These are phyloP conservation scores for Amauroascus niger DNA, from an alignment of 2,329 filamentous ascomycete species.

Conservation along the genomic window DNA sequence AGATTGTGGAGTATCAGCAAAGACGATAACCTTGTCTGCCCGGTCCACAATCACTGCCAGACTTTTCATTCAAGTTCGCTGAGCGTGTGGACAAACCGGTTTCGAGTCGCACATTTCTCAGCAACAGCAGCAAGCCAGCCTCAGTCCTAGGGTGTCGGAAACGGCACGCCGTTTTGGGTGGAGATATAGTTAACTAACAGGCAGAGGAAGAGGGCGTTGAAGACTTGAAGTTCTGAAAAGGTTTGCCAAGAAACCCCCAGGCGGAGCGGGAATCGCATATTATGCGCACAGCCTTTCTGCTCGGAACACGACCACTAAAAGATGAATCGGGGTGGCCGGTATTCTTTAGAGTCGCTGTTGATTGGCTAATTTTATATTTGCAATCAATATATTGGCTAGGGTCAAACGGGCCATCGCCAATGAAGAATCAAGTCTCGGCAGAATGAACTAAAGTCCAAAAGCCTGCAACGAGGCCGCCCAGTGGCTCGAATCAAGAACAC, in stretches of 20 bases:
- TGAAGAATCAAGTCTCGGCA: no score
- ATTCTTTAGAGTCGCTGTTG: neutral
- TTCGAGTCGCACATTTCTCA: neutral
- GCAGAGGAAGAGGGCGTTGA: neutral
- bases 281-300: neutral
- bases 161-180: no score
- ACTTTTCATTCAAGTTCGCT: neutral
- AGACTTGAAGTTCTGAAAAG: no score
- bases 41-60: neutral
- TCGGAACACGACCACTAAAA: neutral
- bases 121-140: neutral
- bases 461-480: neutral
- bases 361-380: neutral
- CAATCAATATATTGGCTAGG: neutral
- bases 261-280: slow-evolving; percentile 4
- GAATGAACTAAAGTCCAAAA: neutral
- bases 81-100: neutral
- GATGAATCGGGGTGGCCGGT: neutral
- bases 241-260: neutral
- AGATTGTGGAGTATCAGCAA: neutral
- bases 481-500: neutral
- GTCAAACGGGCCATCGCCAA: neutral
- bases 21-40: neutral
- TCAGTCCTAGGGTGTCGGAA: neutral
- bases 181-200: neutral